These are phyloP conservation scores for Fragilariopsis cylindrus DNA, from an alignment of 108 stramenopile genomes.

Conservation along the genomic window DNA sequence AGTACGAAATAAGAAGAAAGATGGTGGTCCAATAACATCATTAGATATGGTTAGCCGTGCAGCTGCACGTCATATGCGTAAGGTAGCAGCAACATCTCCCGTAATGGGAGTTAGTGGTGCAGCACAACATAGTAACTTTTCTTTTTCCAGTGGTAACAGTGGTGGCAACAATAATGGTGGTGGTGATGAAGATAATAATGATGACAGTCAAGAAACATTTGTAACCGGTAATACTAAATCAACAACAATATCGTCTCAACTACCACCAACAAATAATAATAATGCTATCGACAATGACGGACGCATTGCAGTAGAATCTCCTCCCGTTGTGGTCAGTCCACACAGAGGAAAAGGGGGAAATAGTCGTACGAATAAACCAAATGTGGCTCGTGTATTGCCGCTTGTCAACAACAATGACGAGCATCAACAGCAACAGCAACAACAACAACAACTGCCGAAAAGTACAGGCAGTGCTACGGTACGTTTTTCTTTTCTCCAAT, in stretches of 20 bases:
- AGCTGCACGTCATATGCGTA: constrained; percentile 48
- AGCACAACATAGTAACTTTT: background rate
- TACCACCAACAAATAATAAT: background rate
- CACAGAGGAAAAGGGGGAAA: background rate
- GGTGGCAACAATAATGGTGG: background rate
- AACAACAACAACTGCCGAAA: background rate
- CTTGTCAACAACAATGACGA: constrained; percentile 2
- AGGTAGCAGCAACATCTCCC: constrained; percentile 34
- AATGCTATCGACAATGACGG: constrained; percentile 15
- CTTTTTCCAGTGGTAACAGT: background rate
- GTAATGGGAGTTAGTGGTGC: background rate
- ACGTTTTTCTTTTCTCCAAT: background rate
- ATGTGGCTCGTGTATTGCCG: background rate
- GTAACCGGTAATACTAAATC: constrained; percentile 8
- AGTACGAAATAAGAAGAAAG: constrained; percentile 9
- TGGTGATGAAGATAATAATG: background rate
- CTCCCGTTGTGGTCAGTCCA: constrained; percentile 30
- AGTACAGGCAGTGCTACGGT: background rate
- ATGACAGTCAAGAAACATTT: constrained; percentile 11
- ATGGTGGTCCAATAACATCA: constrained; percentile 8
- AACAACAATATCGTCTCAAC: background rate
- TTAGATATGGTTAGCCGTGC: constrained; percentile 39
- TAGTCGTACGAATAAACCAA: background rate
- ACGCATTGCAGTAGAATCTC: constrained; percentile 36
- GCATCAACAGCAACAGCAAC: background rate